These are phyloP conservation scores for Aspergillus sp. DNA, from an alignment of 2,329 filamentous ascomycete species.

Conservation along the genomic window DNA sequence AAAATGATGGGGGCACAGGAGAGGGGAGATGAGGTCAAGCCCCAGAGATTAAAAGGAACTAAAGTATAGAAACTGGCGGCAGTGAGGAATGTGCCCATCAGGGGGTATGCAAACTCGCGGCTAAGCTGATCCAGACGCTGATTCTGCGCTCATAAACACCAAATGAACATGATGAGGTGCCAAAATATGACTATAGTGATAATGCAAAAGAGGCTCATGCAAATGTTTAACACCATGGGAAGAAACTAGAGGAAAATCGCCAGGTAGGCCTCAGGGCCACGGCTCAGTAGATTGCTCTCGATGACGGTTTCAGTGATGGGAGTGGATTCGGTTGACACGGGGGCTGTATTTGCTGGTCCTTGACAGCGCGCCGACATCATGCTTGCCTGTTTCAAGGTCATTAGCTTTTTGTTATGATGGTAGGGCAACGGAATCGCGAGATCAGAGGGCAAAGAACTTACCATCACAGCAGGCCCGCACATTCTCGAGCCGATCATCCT, in stretches of 20 bases:
- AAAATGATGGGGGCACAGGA: constrained; percentile 15
- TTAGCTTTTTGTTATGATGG: neutral
- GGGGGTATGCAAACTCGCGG: constrained; percentile 1
- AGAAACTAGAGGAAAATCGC: neutral
- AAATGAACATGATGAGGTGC: neutral
- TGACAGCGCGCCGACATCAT: constrained; percentile 61
- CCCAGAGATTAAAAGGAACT: constrained; percentile 13
- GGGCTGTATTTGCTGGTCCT: constrained; percentile 46
- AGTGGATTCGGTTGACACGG: constrained; percentile 40
- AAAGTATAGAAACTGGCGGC: constrained; percentile 8
- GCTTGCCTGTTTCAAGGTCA: constrained; percentile 60
- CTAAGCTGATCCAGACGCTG: constrained; percentile 2
- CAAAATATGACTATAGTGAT: neutral
- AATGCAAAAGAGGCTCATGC: constrained; percentile 6
- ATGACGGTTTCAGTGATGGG: constrained; percentile 31
- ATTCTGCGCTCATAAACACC: constrained; percentile 7
- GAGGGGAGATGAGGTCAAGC: constrained; percentile 13
- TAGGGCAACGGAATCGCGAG: neutral
- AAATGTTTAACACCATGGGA: neutral
- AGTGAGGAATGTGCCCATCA: constrained; percentile 1
- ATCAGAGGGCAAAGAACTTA: constrained; percentile 52
- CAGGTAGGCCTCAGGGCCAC: constrained; percentile 6
- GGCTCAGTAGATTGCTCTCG: neutral
- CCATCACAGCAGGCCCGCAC: constrained; percentile 97
- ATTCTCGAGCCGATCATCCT: constrained; percentile 80